Evolutionary conservation across 1,284 basidiomycete species (phyloP).

Genomic region (Cutaneotrichosporon sp.): DNA sequence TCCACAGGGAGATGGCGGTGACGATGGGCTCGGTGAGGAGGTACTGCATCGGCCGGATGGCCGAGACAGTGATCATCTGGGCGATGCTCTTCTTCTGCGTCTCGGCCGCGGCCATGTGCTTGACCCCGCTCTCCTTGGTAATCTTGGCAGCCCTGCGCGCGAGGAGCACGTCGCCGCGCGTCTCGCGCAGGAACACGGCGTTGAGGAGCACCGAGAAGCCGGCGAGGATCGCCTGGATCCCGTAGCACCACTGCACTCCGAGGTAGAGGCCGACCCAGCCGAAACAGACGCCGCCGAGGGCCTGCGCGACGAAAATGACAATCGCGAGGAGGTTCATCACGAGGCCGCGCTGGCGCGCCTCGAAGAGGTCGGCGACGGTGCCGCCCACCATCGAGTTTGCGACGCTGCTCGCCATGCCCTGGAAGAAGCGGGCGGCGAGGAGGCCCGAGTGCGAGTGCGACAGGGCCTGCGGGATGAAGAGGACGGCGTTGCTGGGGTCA

Average conservation of each 20-base stretch:
- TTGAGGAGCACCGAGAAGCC: slow-evolving; percentile 40
- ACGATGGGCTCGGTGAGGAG: slow-evolving; percentile 57
- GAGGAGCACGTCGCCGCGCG: slow-evolving; percentile 56
- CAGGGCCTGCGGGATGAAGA: slow-evolving; percentile 50
- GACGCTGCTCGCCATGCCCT: slow-evolving; percentile 42
- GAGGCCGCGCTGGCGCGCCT: slow-evolving; percentile 47
- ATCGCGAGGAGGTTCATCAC: slow-evolving; percentile 55
- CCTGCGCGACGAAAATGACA: slow-evolving; percentile 50
- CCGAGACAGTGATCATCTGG: slow-evolving; percentile 44
- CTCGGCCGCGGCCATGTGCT: slow-evolving; percentile 48
- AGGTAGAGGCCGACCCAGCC: slow-evolving; percentile 38
- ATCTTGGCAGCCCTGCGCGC: slow-evolving; percentile 48
- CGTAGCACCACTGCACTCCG: slow-evolving; percentile 41
- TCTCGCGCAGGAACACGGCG: slow-evolving; percentile 49
- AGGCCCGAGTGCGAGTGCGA: slow-evolving; percentile 42
- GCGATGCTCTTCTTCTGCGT: slow-evolving; percentile 44
- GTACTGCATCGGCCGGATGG: slow-evolving; percentile 44
- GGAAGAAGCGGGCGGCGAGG: slow-evolving; percentile 47
- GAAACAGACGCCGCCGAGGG: slow-evolving; percentile 22
- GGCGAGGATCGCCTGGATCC: slow-evolving; percentile 35
- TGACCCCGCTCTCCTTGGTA: slow-evolving; percentile 49
- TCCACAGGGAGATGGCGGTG: slow-evolving; percentile 54
- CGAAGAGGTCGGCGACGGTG: slow-evolving; percentile 51
- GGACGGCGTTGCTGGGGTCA: slow-evolving; percentile 27
- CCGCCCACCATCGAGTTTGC: slow-evolving; percentile 51